Evolutionary conservation across 2,329 filamentous ascomycete genomes (phyloP), one percentile per base, ranked within the genome.

Genomic region (Botrytis elliptica): DNA sequence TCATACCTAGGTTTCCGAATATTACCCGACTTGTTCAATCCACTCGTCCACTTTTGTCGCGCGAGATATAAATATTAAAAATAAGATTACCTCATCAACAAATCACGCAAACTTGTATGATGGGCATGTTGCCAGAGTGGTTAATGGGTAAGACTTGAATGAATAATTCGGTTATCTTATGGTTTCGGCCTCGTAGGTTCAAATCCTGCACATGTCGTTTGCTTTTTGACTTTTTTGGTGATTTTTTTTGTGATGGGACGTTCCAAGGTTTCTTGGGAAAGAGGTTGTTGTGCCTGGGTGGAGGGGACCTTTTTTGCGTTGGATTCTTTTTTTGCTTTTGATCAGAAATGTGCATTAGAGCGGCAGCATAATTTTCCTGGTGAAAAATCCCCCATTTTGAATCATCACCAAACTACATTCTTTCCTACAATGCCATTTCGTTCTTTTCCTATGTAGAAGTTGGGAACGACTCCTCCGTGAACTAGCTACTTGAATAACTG

Each of bases 131-230:
- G 70, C 70, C 70, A 72, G 70, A 72, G 70, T 72, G 70, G 70
- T 72, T 72, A 72, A 72, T 72, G 70, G 70, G 70, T 72, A 72
- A 72, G 70, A 72, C 70, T 72, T 72, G 70, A 72, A 72, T 72
- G 62, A 57, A 71, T 38, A 46, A 67, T 72, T 72, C 62, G 62
- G 70, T 72, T 72, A 72, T 72, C 70, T 72, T 72, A 72, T 72
- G 70, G 70, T 72, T 72, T 72, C 70, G 70, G 70, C 70, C 70
- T 72, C 70, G 70, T 72, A 72, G 70, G 70, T 72, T 72, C 70
- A 72, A 72, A 72, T 72, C 70, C 70, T 72, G 70, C 70, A 72
- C 60, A 65, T 72, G 70, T 66, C 70, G 70, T 69, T 57, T 68
- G 49, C 14, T n/a, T 55, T 16, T 55, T 55, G 14, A 16, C 14